Conservation (phyloP, 345 rosid genomes). For the Moricandia arvensis region DNA sequence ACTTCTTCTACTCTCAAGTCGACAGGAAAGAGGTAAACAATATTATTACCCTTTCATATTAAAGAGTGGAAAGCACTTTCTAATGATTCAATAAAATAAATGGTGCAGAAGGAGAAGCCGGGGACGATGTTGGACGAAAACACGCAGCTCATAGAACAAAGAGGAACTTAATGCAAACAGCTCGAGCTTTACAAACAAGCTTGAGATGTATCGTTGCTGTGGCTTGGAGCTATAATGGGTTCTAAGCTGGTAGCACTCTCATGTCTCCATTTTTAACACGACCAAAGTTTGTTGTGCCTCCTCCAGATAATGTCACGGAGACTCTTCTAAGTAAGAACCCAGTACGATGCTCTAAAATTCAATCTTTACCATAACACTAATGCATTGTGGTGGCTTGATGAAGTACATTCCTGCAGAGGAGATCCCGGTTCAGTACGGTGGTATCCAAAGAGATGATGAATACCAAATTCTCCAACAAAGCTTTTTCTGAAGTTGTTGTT, state of each 20-base stretch:
- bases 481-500: no score
- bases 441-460: no score
- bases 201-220: conserved; percentile 87
- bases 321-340: no score
- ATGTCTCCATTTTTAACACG: conserved; percentile 72
- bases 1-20: conserved; percentile 74
- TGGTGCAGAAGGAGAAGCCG: conserved; percentile 76
- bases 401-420: no score
- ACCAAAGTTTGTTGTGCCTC: conserved; percentile 20
- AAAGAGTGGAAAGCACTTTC: not conserved
- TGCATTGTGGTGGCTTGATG: no score
- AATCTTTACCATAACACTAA: no score
- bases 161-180: conserved; percentile 67
- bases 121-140: conserved; percentile 96
- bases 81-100: not conserved
- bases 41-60: not conserved
- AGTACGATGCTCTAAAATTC: no score
- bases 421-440: no score
- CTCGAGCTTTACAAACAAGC: conserved; percentile 94
- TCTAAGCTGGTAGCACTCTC: conserved; percentile 61
- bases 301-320: no score
- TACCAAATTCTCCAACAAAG: no score
- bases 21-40: conserved; percentile 77
- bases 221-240: conserved; percentile 69
- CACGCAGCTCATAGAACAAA: conserved; percentile 87